Evolutionary conservation across 2,329 filamentous ascomycete species (phyloP).

Genomic region (Colletotrichum sp.): DNA sequence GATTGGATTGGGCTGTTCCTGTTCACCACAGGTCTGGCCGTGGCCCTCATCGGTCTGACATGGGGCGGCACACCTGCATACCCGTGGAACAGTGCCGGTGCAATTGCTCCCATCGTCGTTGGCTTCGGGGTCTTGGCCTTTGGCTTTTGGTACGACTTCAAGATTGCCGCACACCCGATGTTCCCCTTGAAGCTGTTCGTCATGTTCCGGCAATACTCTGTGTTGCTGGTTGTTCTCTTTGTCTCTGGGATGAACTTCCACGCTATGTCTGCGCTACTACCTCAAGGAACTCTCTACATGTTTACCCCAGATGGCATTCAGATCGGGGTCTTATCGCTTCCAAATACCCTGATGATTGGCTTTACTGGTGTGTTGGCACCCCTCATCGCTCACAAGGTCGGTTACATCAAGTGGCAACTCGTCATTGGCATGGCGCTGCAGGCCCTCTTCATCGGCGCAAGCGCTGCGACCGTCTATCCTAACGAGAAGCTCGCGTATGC

Average conservation of each 20-base stretch:
- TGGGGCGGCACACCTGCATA: slow-evolving; percentile 21
- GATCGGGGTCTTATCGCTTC: slow-evolving; percentile 26
- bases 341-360: slow-evolving; percentile 6
- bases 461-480: slow-evolving; percentile 31
- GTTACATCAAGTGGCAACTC: slow-evolving; percentile 33
- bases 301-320: slow-evolving; percentile 32
- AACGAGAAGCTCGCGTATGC: slow-evolving; percentile 32
- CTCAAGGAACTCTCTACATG: slow-evolving; percentile 34
- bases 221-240: slow-evolving; percentile 34
- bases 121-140: slow-evolving; percentile 22
- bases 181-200: slow-evolving; percentile 31
- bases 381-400: slow-evolving; percentile 34
- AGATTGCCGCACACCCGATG: slow-evolving; percentile 24
- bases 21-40: slow-evolving; percentile 25
- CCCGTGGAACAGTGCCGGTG: slow-evolving; percentile 20
- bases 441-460: slow-evolving; percentile 29
- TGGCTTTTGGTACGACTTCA: slow-evolving; percentile 29
- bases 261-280: slow-evolving; percentile 29
- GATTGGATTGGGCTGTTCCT: slow-evolving; percentile 32
- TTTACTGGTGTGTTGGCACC: slow-evolving; percentile 26
- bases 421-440: slow-evolving; percentile 34
- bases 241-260: slow-evolving; percentile 35
- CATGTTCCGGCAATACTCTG: slow-evolving; percentile 33
- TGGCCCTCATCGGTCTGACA: slow-evolving; percentile 26
- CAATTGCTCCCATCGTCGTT: slow-evolving; percentile 23